phyloP scores from a whole-genome alignment of 2,329 filamentous ascomycete species.

The Claviceps sp. region DNA sequence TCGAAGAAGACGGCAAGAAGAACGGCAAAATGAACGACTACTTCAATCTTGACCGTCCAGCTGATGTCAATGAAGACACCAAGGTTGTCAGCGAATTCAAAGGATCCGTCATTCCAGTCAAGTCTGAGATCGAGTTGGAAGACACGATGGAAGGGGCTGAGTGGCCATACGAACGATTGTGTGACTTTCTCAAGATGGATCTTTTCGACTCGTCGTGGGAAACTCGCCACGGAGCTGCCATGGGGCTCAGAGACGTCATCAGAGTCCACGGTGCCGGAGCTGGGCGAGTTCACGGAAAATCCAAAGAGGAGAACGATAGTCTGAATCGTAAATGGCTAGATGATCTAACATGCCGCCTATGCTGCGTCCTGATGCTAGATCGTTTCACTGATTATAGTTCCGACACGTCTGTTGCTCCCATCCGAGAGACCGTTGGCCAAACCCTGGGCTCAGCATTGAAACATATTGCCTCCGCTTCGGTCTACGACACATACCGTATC shows the following conservation, averaged over 20 bases:
- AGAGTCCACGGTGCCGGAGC: conserved; percentile 85
- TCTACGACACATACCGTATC: conserved; percentile 72
- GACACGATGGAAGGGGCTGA: conserved; percentile 64
- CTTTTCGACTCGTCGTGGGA: conserved; percentile 93
- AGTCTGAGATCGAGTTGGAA: conserved; percentile 72
- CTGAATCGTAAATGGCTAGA: conserved; percentile 82
- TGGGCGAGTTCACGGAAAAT: conserved; percentile 60
- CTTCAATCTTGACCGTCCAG: conserved; percentile 72
- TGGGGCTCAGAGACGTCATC: conserved; percentile 84
- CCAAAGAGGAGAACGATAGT: conserved; percentile 58
- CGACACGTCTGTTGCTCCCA: conserved; percentile 91
- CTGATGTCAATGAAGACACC: conserved; percentile 71
- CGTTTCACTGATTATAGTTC: conserved; percentile 96
- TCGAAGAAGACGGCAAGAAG: conserved; percentile 39
- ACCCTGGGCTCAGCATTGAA: conserved; percentile 80
- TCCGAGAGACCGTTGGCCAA: conserved; percentile 89
- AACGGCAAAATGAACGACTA: conserved; percentile 65
- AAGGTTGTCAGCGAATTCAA: conserved; percentile 96
- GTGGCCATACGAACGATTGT: conserved; percentile 91
- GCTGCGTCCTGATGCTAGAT: conserved; percentile 94
- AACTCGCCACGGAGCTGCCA: conserved; percentile 86
- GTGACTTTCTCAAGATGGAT: conserved; percentile 86
- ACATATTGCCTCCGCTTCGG: conserved; percentile 65
- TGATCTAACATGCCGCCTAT: conserved; percentile 86
- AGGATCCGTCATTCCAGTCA: conserved; percentile 65